These are phyloP conservation scores for Lindgomyces ingoldianus DNA, from an alignment of 495 filamentous ascomycete species.

Conservation along the genomic window DNA sequence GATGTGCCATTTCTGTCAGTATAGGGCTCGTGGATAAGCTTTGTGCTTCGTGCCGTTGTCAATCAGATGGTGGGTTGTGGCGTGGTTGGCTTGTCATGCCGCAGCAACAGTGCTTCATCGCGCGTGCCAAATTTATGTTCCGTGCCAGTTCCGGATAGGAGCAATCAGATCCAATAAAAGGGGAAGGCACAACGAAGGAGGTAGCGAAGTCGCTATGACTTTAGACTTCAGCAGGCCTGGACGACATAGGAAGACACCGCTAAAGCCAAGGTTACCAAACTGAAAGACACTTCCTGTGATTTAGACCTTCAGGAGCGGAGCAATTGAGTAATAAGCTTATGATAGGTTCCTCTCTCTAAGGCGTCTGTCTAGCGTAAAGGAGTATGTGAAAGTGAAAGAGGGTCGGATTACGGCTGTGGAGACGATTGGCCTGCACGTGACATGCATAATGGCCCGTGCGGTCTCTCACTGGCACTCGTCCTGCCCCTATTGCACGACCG, in stretches of 20 bases:
- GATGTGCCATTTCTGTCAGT: slow-evolving; percentile 1
- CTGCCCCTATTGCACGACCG: slow-evolving; percentile 15
- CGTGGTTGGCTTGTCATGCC: not conserved
- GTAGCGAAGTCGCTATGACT: slow-evolving; percentile 9
- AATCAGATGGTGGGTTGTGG: not conserved
- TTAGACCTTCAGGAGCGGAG: not conserved
- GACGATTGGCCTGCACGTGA: slow-evolving; percentile 7
- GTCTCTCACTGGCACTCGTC: slow-evolving; percentile 7
- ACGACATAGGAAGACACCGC: slow-evolving; percentile 1
- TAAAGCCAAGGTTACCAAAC: slow-evolving; percentile 8
- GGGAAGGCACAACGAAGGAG: slow-evolving; percentile 8
- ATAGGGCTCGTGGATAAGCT: slow-evolving; percentile 5
- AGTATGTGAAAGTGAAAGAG: no score
- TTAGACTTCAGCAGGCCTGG: not conserved
- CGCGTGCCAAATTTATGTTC: slow-evolving; percentile 7
- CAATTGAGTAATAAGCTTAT: slow-evolving; percentile 11
- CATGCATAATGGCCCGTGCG: slow-evolving; percentile 10
- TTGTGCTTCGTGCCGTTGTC: not conserved
- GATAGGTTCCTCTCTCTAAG: slow-evolving; percentile 21
- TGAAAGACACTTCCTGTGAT: slow-evolving; percentile 7
- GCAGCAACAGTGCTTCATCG: slow-evolving; percentile 10
- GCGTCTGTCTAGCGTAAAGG: slow-evolving; percentile 12
- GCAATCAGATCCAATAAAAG: not conserved
- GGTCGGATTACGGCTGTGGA: slow-evolving; percentile 14
- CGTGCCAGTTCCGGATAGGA: slow-evolving; percentile 7